phyloP scores from a whole-genome alignment of 208 protist genomes.

The Leishmania arabica region DNA sequence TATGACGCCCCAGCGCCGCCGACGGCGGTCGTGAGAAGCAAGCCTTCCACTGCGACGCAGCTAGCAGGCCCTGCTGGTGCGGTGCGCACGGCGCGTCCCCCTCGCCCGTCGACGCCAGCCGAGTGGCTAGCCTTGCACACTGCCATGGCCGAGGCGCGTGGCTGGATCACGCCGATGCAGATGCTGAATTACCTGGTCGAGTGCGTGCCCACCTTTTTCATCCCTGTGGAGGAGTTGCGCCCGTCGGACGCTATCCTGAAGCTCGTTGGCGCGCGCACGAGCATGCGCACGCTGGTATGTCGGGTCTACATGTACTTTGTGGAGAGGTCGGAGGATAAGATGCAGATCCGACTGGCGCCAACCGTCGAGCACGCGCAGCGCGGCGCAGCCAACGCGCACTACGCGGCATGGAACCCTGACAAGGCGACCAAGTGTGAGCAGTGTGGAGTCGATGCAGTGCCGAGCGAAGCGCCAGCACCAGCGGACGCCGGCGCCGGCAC shows the following conservation, averaged over 20 bases:
- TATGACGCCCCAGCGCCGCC: constrained; percentile 15
- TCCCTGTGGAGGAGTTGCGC: constrained; percentile 53
- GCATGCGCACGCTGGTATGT: constrained; percentile 48
- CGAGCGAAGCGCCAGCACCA: background rate
- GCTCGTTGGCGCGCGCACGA: constrained; percentile 51
- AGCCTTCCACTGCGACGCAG: constrained; percentile 7
- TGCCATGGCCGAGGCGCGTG: constrained; percentile 51
- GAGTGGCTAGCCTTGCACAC: constrained; percentile 59
- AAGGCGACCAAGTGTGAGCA: background rate
- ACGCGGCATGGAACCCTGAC: constrained; percentile 26
- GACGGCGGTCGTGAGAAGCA: background rate
- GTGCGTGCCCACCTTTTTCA: constrained; percentile 79
- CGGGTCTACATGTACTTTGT: constrained; percentile 80
- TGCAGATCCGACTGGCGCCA: constrained; percentile 47
- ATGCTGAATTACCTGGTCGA: constrained; percentile 84
- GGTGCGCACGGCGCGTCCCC: background rate
- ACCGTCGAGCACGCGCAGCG: constrained; percentile 43
- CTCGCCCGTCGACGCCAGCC: constrained; percentile 12
- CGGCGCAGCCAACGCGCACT: constrained; percentile 57
- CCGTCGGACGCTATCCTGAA: constrained; percentile 54
- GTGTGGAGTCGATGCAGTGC: background rate
- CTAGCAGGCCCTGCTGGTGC: background rate
- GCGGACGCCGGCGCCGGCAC: background rate
- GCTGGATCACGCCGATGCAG: constrained; percentile 59
- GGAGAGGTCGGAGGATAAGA: constrained; percentile 43